Evolutionary conservation across 83 land plant species (phyloP), one percentile per base, ranked within the genome.

Genomic region (Diphasiastrum complanatum): DNA sequence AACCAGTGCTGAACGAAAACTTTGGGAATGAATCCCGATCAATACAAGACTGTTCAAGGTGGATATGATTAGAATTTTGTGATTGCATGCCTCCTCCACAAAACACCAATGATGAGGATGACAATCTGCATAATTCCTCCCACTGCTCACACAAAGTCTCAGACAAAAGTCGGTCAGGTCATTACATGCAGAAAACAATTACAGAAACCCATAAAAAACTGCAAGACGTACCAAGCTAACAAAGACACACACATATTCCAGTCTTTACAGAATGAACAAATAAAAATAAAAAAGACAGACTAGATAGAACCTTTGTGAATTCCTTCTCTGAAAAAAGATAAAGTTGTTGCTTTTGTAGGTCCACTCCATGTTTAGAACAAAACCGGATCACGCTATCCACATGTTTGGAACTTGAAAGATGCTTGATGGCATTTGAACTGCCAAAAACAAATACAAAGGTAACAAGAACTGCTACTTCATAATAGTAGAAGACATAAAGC

Each of bases 381-480:
- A 64, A 50, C 1, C 22, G 47, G 29, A 48, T 64, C 5, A 64
- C 66, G 27, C 5, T 34, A 19, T 32, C 12, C 33, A 33, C 6
- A 50, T 64, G 66, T 25, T 41, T 50, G 18, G 36, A 34, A 16
- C 66, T 33, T 50, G 61, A 40, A 5, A 64, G 40, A 50, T 64
- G 66, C 59, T 64, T 38, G 40, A 64, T 64, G 33, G 60, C 40
- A 32, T 36, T 50, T 33, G 26, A 53, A 32, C 66, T 64, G 24
- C 16, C 46, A 18, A 26, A 25, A 24, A 41, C 6, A 45, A 41
- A 36, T n/a, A 30, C n/a, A n/a, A n/a, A n/a, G n/a, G n/a, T n/a
- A n/a, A n/a, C n/a, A n/a, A n/a, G n/a, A n/a, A n/a, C n/a, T 32
- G 8, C 40, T 36, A 11, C 36, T 25, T 37, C 23, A 28, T 58